Evolutionary conservation across 352 stramenopile species (phyloP), one percentile per base, ranked within the genome.

Genomic region (Globisporangium radiosum): DNA sequence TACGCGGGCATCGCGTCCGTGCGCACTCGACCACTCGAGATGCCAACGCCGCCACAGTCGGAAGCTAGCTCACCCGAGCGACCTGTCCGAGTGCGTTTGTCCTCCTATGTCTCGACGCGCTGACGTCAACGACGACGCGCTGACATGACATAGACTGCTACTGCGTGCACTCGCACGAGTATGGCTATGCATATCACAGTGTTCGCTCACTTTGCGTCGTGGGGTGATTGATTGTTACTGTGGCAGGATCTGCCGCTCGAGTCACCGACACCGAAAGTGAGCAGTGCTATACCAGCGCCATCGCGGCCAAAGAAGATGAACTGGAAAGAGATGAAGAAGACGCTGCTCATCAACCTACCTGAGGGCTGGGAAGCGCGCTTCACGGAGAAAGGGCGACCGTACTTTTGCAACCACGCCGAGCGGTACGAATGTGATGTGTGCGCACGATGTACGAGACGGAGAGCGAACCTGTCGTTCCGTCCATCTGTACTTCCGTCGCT

Each of bases 281-380:
- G 64, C 59, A 61, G 17, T 52, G 33, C 52, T 11, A 49, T 74
- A 19, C 68, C 67, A 39, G 72, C 71, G 33, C 71, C 76, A 4
- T 57, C 70, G 7, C 69, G 69, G 19, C 56, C 73, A 0, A 57
- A 69, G 25, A 87, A 82, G 40, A 71, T 87, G 70, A 85, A 59
- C 15, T 90, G 81, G 80, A 85, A 85, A 42, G 75, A 92, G 47
- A 88, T 92, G 75, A 87, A 83, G 44, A 82, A 84, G 47, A 74
- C 88, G 17, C 56, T 92, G 2, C 57, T 81, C 5, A 43, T 90
- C 17, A 89, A 89, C 39, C 65, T 92, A 2, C 85, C 85, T 0
- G 71, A 88, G 33, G 82, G 85, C 8, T 94, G 85, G 85, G 85
- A 94, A 57, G 84, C 73, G 47, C 79, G 85, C 5, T 90, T 87